These are phyloP conservation scores for Candida fluviatilis DNA, from an alignment of 805 yeast species.

Conservation along the genomic window DNA sequence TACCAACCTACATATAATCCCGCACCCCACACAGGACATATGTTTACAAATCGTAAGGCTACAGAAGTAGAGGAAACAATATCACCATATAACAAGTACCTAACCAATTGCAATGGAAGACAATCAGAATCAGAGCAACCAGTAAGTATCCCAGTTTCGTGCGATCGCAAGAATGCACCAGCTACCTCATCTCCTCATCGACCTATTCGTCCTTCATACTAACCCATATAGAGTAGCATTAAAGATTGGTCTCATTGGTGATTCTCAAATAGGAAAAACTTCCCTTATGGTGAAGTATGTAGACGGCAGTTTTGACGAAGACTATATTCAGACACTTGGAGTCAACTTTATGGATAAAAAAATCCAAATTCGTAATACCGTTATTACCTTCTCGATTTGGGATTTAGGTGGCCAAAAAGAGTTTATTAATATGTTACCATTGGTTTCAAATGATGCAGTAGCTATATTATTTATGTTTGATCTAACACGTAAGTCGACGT, in stretches of 20 bases:
- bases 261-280: constrained; percentile 94
- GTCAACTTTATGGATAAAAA: constrained; percentile 93
- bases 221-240: constrained; percentile 63
- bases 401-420: constrained; percentile 96
- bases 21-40: not conserved
- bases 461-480: constrained; percentile 88
- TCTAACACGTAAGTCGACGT: constrained; percentile 77
- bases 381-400: constrained; percentile 89
- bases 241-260: constrained; percentile 91
- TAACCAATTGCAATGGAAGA: constrained; percentile 4
- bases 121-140: constrained; percentile 27
- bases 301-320: constrained; percentile 90
- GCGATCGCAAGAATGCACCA: no score
- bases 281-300: constrained; percentile 95
- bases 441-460: constrained; percentile 88
- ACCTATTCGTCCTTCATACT: no score
- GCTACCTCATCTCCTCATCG: no score
- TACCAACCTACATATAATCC: not conserved
- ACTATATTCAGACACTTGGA: constrained; percentile 89
- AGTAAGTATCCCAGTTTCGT: constrained; percentile 32
- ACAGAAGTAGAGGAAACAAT: no score
- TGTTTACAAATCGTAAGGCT: not conserved
- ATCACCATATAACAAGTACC: not conserved
- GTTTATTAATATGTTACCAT: constrained; percentile 90
- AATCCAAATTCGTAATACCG: constrained; percentile 78